Conservation (phyloP, 768 basidiomycete species). For the Tulasnella sp. region DNA sequence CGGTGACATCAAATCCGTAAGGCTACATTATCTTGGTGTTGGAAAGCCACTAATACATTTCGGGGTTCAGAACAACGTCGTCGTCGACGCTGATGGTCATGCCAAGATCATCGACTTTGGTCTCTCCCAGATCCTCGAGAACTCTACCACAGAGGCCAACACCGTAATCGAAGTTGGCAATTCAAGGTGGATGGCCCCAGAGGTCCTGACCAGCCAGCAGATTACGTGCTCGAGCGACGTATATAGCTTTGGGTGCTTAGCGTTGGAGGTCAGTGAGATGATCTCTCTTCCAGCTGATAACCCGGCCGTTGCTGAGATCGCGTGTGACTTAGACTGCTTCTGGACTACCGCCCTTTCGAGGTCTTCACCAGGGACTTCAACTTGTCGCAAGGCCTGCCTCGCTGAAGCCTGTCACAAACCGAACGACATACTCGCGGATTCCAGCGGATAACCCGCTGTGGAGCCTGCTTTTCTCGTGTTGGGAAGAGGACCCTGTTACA, state of each 20-base stretch:
- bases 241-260: not conserved
- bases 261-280: not conserved
- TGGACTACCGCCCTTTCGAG: not conserved
- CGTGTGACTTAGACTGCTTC: not conserved
- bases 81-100: not conserved
- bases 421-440: not conserved
- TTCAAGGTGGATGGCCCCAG: not conserved
- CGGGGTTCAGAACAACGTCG: not conserved
- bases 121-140: not conserved
- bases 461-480: not conserved
- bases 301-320: not conserved
- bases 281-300: not conserved
- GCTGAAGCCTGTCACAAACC: not conserved
- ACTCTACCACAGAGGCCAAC: not conserved
- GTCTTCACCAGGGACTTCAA: not conserved
- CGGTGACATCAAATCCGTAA: not conserved
- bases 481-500: not conserved
- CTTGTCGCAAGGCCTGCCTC: not conserved
- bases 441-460: not conserved
- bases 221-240: not conserved
- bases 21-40: not conserved
- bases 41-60: not conserved
- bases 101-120: slow-evolving; percentile 2
- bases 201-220: not conserved
- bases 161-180: not conserved